Evolutionary conservation across 208 protist genomes (phyloP).

Genomic region (Blastocrithidia nonstop): DNA sequence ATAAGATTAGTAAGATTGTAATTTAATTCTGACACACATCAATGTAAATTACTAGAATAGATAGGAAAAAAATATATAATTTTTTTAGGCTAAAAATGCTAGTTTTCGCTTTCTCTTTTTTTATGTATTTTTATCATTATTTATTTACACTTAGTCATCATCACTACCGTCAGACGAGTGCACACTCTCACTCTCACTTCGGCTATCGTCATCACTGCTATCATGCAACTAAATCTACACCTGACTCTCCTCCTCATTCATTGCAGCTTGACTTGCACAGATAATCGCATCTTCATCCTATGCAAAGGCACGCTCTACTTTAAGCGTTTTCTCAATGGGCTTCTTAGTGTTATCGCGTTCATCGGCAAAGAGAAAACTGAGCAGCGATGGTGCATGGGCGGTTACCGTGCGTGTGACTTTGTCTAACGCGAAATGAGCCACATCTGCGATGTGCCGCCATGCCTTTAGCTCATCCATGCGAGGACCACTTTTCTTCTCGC

Average conservation of each 20-base stretch:
- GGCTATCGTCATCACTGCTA: constrained; percentile 29
- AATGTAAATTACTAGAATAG: no score
- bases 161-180: constrained; percentile 3
- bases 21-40: no score
- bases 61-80: no score
- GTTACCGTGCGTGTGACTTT: constrained; percentile 49
- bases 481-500: constrained; percentile 55
- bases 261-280: constrained; percentile 50
- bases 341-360: constrained; percentile 61
- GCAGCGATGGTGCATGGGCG: constrained; percentile 19
- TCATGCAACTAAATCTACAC: constrained; percentile 62
- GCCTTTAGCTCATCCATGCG: constrained; percentile 87
- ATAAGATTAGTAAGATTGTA: no score
- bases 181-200: constrained; percentile 12
- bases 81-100: no score
- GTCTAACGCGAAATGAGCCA: constrained; percentile 56
- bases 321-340: neutral
- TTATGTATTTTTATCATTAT: no score
- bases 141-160: constrained; percentile 6
- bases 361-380: constrained; percentile 78
- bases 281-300: constrained; percentile 60
- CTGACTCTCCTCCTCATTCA: constrained; percentile 33
- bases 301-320: constrained; percentile 46
- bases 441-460: constrained; percentile 64
- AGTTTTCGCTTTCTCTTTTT: no score